Evolutionary conservation across 176 grass and related monocot genomes (phyloP).

Genomic region (Zea luxurians): DNA sequence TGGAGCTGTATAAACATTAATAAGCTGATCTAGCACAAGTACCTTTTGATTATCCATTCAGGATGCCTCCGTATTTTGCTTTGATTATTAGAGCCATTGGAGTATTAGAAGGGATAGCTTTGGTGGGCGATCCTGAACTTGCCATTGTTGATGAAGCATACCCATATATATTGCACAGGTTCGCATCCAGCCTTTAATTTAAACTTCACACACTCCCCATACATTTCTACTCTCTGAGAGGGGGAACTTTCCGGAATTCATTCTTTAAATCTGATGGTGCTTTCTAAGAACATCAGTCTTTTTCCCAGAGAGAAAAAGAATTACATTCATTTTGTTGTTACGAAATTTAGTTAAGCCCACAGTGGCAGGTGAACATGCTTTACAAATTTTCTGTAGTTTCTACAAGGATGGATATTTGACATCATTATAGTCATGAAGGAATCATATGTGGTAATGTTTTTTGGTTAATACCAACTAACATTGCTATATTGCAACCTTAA

Average conservation of each 20-base stretch:
- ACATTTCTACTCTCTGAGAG: constrained; percentile 65
- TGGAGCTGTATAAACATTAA: no score
- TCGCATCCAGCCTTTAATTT: not conserved
- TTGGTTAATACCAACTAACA: not conserved
- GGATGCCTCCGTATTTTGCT: constrained; percentile 95
- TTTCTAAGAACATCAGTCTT: not conserved
- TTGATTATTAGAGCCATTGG: constrained; percentile 98
- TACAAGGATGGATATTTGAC: no score
- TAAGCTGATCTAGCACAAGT: constrained; percentile 86
- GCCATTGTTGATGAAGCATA: constrained; percentile 98
- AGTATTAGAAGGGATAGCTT: constrained; percentile 94
- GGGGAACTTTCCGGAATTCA: constrained; percentile 92
- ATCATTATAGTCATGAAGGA: no score
- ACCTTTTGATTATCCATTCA: constrained; percentile 99
- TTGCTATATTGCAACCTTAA: not conserved
- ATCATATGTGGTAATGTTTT: not conserved
- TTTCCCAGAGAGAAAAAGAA: not conserved
- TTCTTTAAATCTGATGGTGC: constrained; percentile 31
- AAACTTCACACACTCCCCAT: no score
- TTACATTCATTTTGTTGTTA: not conserved
- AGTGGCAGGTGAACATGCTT: not conserved
- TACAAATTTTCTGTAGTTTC: not conserved
- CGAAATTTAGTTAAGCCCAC: not conserved
- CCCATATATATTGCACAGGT: constrained; percentile 90
- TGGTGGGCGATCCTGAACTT: constrained; percentile 97